Conservation (phyloP, 2,329 filamentous ascomycete species). For the Apiospora saccharicola region DNA sequence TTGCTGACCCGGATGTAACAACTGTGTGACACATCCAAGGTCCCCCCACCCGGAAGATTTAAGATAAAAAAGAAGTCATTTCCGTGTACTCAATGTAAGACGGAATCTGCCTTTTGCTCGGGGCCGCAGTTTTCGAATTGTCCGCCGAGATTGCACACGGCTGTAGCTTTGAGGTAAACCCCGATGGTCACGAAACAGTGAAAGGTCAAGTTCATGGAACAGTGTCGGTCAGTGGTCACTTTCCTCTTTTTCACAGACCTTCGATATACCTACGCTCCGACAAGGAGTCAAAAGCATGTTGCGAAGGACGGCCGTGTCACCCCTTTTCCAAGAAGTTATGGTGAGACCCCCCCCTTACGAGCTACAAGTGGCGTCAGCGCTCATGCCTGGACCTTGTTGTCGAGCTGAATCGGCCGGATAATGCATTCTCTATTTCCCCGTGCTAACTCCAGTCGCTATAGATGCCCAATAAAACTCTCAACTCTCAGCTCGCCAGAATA, state of each 20-base stretch:
- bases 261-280: too few relatives aligned
- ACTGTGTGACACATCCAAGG: not conserved
- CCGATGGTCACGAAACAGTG: too few relatives aligned
- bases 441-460: not conserved
- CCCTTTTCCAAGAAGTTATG: not conserved
- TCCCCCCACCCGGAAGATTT: not conserved
- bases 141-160: too few relatives aligned
- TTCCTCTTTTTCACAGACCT: too few relatives aligned
- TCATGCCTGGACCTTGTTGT: not conserved
- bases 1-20: constrained; percentile 3
- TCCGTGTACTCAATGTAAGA: too few relatives aligned
- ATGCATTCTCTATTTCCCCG: not conserved
- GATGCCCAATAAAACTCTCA: not conserved
- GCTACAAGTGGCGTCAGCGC: not conserved
- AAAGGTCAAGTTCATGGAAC: too few relatives aligned
- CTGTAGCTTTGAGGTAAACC: too few relatives aligned
- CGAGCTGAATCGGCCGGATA: not conserved
- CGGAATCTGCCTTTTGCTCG: too few relatives aligned
- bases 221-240: too few relatives aligned
- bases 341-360: not conserved
- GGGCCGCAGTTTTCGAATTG: too few relatives aligned
- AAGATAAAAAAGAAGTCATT: not conserved
- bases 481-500: not conserved
- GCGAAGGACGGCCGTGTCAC: too few relatives aligned
- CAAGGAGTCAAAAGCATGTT: too few relatives aligned